phyloP scores from a whole-genome alignment of 805 yeast species.

The Metschnikowia chrysomelidarum region DNA sequence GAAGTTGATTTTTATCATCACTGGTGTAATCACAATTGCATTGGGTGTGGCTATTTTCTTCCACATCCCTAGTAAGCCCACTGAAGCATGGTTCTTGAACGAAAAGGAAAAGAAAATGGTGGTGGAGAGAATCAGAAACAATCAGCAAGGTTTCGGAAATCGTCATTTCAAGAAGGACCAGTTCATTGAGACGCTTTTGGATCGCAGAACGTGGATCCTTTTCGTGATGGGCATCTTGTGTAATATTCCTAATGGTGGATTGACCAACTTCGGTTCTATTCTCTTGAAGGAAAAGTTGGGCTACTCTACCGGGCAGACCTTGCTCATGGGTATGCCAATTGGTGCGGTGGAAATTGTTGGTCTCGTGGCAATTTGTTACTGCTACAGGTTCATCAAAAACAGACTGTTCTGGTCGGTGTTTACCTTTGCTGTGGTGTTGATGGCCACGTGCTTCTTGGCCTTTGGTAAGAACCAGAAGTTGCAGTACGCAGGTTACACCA shows the following conservation, averaged over 20 bases:
- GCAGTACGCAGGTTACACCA: constrained; percentile 28
- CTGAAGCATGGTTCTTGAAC: constrained; percentile 33
- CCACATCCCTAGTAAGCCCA: constrained; percentile 33
- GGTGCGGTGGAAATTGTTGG: constrained; percentile 49
- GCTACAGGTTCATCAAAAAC: constrained; percentile 25
- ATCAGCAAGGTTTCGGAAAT: constrained; percentile 46
- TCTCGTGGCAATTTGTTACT: constrained; percentile 29
- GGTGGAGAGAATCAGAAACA: constrained; percentile 19
- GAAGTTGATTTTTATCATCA: constrained; percentile 32
- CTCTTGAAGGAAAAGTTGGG: constrained; percentile 43
- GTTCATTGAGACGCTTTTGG: constrained; percentile 34
- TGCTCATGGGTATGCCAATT: constrained; percentile 45
- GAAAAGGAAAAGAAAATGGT: constrained; percentile 27
- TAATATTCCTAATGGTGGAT: constrained; percentile 53
- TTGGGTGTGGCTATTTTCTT: constrained; percentile 23
- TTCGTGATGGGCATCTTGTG: constrained; percentile 11
- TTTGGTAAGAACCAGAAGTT: constrained; percentile 33
- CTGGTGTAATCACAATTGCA: constrained; percentile 29
- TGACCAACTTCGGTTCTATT: constrained; percentile 47
- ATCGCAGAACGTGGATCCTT: constrained; percentile 33
- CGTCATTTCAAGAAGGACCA: constrained; percentile 37
- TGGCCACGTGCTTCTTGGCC: constrained; percentile 39
- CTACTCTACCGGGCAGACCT: constrained; percentile 31
- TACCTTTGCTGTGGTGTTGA: constrained; percentile 22
- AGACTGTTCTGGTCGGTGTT: constrained; percentile 30